A percentile compares a stretch with the other conserved stretches of the same genome.
phyloP scores from a whole-genome alignment of 805 yeast species.

The Kuraishia molischiana region DNA sequence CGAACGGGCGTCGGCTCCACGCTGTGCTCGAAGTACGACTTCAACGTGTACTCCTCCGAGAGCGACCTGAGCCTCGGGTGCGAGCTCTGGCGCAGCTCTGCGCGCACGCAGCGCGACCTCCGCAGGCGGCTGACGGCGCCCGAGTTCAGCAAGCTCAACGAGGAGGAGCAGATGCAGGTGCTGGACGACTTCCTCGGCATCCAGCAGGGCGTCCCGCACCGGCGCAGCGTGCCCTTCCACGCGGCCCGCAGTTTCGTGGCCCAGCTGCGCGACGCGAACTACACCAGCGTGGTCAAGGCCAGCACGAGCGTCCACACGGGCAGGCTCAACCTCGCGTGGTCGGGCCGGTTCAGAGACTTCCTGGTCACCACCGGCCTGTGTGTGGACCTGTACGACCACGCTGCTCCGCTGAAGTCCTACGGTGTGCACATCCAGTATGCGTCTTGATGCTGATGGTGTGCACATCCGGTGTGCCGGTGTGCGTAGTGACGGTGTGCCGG shows the following conservation, averaged over 20 bases:
- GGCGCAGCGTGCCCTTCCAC: slow-evolving; percentile 6
- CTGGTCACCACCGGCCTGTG: slow-evolving; percentile 57
- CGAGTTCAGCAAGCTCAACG: slow-evolving; percentile 10
- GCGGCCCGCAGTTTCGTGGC: slow-evolving; percentile 13
- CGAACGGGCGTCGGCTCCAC: slow-evolving; percentile 69
- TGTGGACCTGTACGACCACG: not conserved
- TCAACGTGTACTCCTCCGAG: slow-evolving; percentile 83
- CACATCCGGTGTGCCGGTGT: too few relatives aligned
- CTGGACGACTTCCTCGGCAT: slow-evolving; percentile 14
- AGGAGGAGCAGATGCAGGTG: slow-evolving; percentile 11
- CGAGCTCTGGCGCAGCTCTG: slow-evolving; percentile 59
- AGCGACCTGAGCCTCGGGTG: slow-evolving; percentile 82
- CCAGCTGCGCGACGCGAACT: slow-evolving; percentile 41
- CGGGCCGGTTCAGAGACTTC: slow-evolving; percentile 76
- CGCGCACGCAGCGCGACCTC: not conserved
- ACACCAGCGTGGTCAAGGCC: slow-evolving; percentile 63
- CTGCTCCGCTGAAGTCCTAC: not conserved
- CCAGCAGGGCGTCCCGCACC: slow-evolving; percentile 7
- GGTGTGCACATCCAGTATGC: slow-evolving; percentile 2
- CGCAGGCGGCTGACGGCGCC: not conserved
- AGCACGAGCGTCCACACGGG: slow-evolving; percentile 60
- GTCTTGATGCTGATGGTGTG: not conserved
- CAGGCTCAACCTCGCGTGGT: slow-evolving; percentile 68
- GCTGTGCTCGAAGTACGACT: slow-evolving; percentile 77
- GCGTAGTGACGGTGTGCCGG: too few relatives aligned